A percentile compares a stretch with the other conserved stretches of the same genome.
phyloP scores from a whole-genome alignment of 768 basidiomycete genomes.

The Mycena indigotica region DNA sequence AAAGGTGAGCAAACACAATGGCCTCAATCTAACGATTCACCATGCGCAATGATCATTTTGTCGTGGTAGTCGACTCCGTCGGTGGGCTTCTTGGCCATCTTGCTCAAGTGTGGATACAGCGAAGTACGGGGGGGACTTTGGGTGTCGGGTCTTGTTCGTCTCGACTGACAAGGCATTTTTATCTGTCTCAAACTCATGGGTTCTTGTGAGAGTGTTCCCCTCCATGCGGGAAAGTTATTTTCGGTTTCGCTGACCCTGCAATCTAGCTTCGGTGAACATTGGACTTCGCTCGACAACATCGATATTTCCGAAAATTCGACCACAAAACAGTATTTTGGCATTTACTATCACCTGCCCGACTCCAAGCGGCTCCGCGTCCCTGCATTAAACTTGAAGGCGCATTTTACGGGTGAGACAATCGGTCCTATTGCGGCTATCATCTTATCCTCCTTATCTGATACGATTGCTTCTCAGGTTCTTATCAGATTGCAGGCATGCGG shows the following conservation, averaged over 20 bases:
- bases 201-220: not conserved
- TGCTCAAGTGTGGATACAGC: not conserved
- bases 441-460: conserved; percentile 5
- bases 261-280: not conserved
- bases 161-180: too few relatives aligned
- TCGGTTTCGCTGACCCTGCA: too few relatives aligned
- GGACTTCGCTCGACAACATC: not conserved
- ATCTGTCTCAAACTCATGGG: not conserved
- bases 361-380: not conserved
- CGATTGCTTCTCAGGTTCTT: too few relatives aligned
- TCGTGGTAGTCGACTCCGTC: conserved; percentile 15
- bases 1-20: not conserved
- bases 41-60: conserved; percentile 19
- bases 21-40: not conserved
- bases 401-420: not conserved
- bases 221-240: not conserved
- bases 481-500: too few relatives aligned
- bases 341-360: not conserved
- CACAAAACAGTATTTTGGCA: not conserved
- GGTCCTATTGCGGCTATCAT: not conserved
- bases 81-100: not conserved
- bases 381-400: not conserved
- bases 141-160: too few relatives aligned
- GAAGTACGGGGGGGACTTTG: not conserved
- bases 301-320: too few relatives aligned